Conservation (phyloP, 176 grass and related monocot species). For the Secale cereale region DNA sequence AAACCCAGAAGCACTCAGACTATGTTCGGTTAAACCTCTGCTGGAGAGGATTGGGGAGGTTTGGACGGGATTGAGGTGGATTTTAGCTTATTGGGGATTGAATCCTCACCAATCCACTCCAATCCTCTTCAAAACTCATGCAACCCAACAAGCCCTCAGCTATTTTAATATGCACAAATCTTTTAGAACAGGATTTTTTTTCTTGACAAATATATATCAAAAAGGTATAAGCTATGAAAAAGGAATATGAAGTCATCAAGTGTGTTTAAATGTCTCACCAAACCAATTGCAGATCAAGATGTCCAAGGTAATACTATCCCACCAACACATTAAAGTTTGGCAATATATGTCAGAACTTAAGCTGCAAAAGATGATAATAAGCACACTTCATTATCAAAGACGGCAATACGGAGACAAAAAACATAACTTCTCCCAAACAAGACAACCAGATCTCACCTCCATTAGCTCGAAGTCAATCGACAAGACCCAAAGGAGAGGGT, state of each 20-base stretch:
- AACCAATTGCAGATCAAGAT: conserved; percentile 99
- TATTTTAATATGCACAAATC: not conserved
- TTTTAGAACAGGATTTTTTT: not conserved
- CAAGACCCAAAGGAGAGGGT: too few relatives aligned
- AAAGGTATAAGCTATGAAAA: not conserved
- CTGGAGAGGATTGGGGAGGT: too few relatives aligned
- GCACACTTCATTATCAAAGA: conserved; percentile 23
- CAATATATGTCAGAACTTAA: conserved; percentile 91
- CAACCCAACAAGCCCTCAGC: not conserved
- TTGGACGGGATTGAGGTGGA: too few relatives aligned
- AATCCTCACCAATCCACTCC: too few relatives aligned
- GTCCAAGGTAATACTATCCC: conserved; percentile 97
- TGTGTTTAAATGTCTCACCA: conserved; percentile 49
- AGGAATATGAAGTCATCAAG: not conserved
- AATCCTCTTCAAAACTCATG: too few relatives aligned
- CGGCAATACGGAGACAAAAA: not conserved
- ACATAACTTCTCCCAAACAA: not conserved
- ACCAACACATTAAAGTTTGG: conserved; percentile 99
- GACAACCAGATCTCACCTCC: not conserved
- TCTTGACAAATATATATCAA: not conserved
- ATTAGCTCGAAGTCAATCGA: too few relatives aligned
- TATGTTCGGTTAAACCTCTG: too few relatives aligned
- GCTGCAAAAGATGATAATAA: conserved; percentile 50
- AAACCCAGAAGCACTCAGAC: not conserved
- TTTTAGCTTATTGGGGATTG: too few relatives aligned